Base-by-base conservation (phyloP, 2,329 filamentous ascomycete genomes). In the Cordyceps farinosa region DNA sequence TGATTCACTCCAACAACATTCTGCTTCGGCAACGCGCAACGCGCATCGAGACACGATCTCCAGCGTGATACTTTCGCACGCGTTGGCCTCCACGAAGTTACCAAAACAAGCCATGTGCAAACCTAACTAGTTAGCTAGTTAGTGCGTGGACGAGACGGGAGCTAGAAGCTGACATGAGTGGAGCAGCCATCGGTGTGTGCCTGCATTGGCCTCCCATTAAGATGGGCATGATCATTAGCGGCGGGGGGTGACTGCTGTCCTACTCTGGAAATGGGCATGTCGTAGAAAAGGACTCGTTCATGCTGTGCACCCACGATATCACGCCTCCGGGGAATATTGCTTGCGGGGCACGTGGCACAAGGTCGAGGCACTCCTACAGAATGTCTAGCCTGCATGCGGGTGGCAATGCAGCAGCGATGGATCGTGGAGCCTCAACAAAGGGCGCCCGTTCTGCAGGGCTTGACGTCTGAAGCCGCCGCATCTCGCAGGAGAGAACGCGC, bases 151-250 rank as follows among this genome's bases (percentile, higher is more conserved):
- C 50, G 17, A 38, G 58, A 53, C 48, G 48, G 48, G 58, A 61
- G 36, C 48, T 53, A 53, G 48, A 45, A 30, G 57, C 48, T 61
- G 58, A 53, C 58, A 34, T 32, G 32, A 47, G 57, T 61, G 58
- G 58, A 61, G 40, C 3, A 8, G 47, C 27, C 45, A 36, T 51
- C 36, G 36, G 34, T 48, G 38, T 50, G 40, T 61, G 58, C 48
- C 58, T 53, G 58, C 10, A 61, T 53, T 50, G 38, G 40, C 27
- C 11, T 48, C 5, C 11, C 27, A 48, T 27, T 29, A 11, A 30
- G 38, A 56, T 45, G 29, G 22, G 40, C 40, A 34, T 9, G 40
- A 45, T 34, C 15, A 45, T 15, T 44, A 7, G 27, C 27, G 40
- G 45, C 53, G 3, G 1, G 8, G 27, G 4, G 5, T 27, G 22